Evolutionary conservation across 352 stramenopile genomes (phyloP).

Genomic region (Saprolegnia parasitica): DNA sequence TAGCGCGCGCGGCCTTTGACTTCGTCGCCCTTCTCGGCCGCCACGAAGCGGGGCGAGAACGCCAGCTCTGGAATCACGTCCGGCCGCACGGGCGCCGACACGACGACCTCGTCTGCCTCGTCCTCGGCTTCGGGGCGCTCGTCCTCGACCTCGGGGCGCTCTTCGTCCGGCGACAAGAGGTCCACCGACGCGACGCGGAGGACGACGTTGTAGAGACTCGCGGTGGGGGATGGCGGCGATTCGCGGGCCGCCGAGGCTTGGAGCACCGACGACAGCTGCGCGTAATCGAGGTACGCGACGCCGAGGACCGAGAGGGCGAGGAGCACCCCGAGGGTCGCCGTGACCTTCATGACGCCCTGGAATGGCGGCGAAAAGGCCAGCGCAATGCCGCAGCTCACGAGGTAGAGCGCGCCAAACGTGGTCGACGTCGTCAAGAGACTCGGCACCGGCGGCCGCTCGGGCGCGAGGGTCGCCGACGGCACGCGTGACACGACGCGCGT

Average conservation of each 20-base stretch:
- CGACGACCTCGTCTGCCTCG: background rate
- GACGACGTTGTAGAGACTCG: background rate
- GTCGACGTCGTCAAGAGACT: background rate
- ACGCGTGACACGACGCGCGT: background rate
- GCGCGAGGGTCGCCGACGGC: background rate
- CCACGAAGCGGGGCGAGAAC: slow-evolving; percentile 77
- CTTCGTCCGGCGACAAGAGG: background rate
- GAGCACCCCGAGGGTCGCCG: slow-evolving; percentile 71
- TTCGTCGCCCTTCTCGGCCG: slow-evolving; percentile 77
- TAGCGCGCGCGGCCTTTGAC: slow-evolving; percentile 73
- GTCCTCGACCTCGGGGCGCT: background rate
- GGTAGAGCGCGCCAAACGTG: slow-evolving; percentile 54
- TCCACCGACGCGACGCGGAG: background rate
- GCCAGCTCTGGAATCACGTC: slow-evolving; percentile 34
- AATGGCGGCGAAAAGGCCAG: slow-evolving; percentile 69
- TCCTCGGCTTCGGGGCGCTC: background rate
- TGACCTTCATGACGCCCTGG: slow-evolving; percentile 82
- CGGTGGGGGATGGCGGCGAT: background rate
- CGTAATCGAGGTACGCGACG: slow-evolving; percentile 9
- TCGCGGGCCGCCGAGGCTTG: background rate
- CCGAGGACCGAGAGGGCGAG: slow-evolving; percentile 56
- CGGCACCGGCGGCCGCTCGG: background rate
- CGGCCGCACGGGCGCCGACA: background rate
- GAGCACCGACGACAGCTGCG: background rate
- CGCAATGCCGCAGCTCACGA: slow-evolving; percentile 70